A percentile compares a stretch with the other conserved stretches of the same genome.
Evolutionary conservation across 306 rosid species (phyloP).

Genomic region (Vigna angularis): DNA sequence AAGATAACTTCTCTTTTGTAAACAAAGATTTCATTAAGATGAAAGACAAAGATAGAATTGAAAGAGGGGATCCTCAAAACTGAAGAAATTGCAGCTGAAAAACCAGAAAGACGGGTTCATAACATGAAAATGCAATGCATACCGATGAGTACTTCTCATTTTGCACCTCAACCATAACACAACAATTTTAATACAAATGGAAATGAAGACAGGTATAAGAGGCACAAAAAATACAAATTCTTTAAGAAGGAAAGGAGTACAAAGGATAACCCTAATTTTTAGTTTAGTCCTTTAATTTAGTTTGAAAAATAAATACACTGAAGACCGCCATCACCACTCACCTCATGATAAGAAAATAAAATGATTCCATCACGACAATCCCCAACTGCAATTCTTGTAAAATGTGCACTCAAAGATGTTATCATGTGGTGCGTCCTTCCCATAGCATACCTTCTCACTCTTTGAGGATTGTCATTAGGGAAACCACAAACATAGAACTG

Average conservation of each 20-base stretch:
- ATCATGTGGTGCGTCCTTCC: conserved; percentile 78
- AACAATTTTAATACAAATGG: conserved; percentile 30
- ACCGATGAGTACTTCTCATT: background rate
- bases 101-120: background rate
- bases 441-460: conserved; percentile 68
- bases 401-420: conserved; percentile 81
- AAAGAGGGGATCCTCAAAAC: background rate
- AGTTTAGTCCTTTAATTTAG: background rate
- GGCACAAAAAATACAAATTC: conserved; percentile 20
- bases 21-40: background rate
- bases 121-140: background rate
- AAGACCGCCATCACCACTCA: conserved; percentile 48
- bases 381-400: conserved; percentile 90
- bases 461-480: conserved; percentile 75
- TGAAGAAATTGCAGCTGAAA: background rate
- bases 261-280: conserved; percentile 1
- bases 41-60: background rate
- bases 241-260: conserved; percentile 8
- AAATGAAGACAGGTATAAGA: conserved; percentile 26
- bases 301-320: conserved; percentile 5
- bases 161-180: conserved; percentile 3
- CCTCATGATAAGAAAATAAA: conserved; percentile 84
- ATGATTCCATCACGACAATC: conserved; percentile 95
- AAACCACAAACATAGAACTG: conserved; percentile 94
- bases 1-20: background rate